These are phyloP conservation scores for Rubia tinctorum DNA, from an alignment of 305 asterid species.

Conservation along the genomic window DNA sequence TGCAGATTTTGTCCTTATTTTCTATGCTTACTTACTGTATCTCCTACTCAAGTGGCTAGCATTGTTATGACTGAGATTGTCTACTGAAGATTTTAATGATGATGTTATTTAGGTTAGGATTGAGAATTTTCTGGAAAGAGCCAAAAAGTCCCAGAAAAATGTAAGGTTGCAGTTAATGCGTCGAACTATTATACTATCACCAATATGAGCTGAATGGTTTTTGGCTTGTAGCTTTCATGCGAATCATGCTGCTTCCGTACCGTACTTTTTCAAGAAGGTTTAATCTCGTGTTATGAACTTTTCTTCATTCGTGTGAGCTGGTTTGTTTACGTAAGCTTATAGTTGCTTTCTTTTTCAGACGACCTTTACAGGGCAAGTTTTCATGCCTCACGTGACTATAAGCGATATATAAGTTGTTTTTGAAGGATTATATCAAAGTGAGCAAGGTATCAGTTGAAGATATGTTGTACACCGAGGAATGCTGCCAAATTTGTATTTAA, in stretches of 20 bases:
- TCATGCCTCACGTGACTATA: slow-evolving; percentile 98
- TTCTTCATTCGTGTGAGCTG: slow-evolving; percentile 16
- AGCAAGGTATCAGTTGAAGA: slow-evolving; percentile 99
- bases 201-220: slow-evolving; percentile 12
- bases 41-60: not conserved
- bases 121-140: slow-evolving; percentile 63
- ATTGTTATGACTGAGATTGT: not conserved
- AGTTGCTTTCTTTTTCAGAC: slow-evolving; percentile 49
- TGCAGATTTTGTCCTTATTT: not conserved
- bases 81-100: slow-evolving; percentile 7
- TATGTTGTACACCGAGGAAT: slow-evolving; percentile 84
- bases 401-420: slow-evolving; percentile 90
- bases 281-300: slow-evolving; percentile 24
- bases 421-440: slow-evolving; percentile 91
- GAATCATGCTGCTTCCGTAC: slow-evolving; percentile 99
- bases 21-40: not conserved
- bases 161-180: no score
- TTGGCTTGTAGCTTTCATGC: slow-evolving; percentile 78
- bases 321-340: slow-evolving; percentile 17
- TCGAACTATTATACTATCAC: not conserved
- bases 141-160: slow-evolving; percentile 37
- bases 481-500: no score
- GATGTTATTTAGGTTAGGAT: slow-evolving; percentile 63
- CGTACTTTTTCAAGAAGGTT: slow-evolving; percentile 95
- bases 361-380: slow-evolving; percentile 83